A percentile compares a stretch with the other conserved stretches of the same genome.
Conservation (phyloP, 306 rosid genomes). For the Malus asiatica region DNA sequence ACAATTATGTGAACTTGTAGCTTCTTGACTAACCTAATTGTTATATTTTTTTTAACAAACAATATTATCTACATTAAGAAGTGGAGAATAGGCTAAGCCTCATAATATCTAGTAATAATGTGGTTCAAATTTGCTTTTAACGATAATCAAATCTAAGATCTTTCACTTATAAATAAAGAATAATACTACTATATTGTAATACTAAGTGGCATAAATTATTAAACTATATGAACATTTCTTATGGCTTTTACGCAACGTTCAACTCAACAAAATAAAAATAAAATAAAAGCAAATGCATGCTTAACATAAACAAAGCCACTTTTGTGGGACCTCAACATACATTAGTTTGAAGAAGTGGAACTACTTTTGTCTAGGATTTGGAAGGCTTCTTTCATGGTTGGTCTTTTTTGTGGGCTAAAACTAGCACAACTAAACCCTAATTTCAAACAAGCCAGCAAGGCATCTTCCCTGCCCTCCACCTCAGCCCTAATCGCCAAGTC, state of each 20-base stretch:
- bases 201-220: not conserved
- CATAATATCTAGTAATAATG: no score
- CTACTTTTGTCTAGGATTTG: conserved; percentile 47
- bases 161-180: no score
- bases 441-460: conserved; percentile 41
- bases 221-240: conserved; percentile 6
- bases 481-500: conserved; percentile 54
- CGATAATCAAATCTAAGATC: no score
- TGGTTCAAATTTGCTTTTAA: no score
- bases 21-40: no score
- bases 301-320: conserved; percentile 8
- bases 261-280: conserved; percentile 24
- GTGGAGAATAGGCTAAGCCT: no score
- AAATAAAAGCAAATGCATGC: not conserved
- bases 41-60: no score
- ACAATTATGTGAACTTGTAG: no score
- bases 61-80: no score
- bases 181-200: no score
- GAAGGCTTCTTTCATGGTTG: conserved; percentile 74
- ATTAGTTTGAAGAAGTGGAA: conserved; percentile 10
- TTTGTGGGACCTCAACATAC: conserved; percentile 18
- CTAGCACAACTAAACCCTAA: conserved; percentile 67
- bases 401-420: conserved; percentile 68
- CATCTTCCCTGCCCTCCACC: conserved; percentile 54
- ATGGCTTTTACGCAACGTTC: conserved; percentile 15